Conservation (phyloP, 2,329 filamentous ascomycete genomes). For the Penicillium oxalicum region DNA sequence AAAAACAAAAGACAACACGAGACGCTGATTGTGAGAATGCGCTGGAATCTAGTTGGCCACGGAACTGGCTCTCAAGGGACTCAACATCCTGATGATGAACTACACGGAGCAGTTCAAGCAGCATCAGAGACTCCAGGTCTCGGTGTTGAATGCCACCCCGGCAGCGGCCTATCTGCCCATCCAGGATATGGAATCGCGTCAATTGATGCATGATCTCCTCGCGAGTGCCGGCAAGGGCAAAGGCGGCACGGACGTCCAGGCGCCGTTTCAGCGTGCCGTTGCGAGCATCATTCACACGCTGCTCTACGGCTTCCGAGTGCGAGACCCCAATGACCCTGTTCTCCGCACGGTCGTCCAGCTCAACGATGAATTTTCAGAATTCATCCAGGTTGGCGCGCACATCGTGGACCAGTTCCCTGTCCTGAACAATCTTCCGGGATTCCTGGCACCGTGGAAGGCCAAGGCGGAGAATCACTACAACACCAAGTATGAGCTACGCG, state of each 20-base stretch:
- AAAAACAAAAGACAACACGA: not conserved
- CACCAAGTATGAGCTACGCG: slow-evolving; percentile 15
- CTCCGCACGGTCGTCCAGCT: slow-evolving; percentile 33
- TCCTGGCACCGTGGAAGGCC: slow-evolving; percentile 43
- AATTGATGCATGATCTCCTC: slow-evolving; percentile 11
- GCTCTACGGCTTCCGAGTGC: slow-evolving; percentile 19
- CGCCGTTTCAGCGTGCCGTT: slow-evolving; percentile 7
- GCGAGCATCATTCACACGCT: slow-evolving; percentile 12
- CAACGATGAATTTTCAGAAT: slow-evolving; percentile 39
- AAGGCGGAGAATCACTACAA: slow-evolving; percentile 12
- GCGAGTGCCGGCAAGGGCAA: not conserved
- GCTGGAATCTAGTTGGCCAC: slow-evolving; percentile 6
- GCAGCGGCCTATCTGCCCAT: slow-evolving; percentile 12
- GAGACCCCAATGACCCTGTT: not conserved
- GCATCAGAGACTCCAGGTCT: slow-evolving; percentile 41
- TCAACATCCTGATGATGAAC: slow-evolving; percentile 45
- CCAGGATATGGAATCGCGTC: slow-evolving; percentile 11
- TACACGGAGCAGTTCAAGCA: slow-evolving; percentile 47
- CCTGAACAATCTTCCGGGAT: slow-evolving; percentile 40
- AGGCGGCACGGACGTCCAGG: slow-evolving; percentile 5
- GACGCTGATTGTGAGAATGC: too few species aligned
- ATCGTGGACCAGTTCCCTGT: slow-evolving; percentile 44
- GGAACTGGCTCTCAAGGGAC: slow-evolving; percentile 23
- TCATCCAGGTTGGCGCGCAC: slow-evolving; percentile 41
- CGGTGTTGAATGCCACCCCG: slow-evolving; percentile 37